These are phyloP conservation scores for Colletotrichum gloeosporioides DNA, from an alignment of 2,329 filamentous ascomycete genomes.

Conservation along the genomic window DNA sequence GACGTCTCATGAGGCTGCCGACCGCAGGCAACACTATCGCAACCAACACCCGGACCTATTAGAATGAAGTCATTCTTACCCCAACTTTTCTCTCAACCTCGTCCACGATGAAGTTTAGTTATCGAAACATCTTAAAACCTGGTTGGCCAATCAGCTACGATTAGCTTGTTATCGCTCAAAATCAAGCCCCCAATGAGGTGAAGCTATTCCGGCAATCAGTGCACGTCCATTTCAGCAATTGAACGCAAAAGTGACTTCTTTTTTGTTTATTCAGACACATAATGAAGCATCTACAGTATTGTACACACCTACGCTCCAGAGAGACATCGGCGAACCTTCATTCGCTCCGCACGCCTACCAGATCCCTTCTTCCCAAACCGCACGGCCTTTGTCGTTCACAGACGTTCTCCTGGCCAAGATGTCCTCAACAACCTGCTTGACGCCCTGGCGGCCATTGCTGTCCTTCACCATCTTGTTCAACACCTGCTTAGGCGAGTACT, in stretches of 20 bases:
- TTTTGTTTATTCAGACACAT: conserved; percentile 15
- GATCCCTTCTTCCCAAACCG: conserved; percentile 37
- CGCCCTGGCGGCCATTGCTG: conserved; percentile 70
- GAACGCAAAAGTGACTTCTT: background rate
- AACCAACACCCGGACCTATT: background rate
- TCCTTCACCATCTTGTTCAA: conserved; percentile 65
- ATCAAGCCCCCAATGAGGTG: background rate
- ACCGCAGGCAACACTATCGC: background rate
- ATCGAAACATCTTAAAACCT: background rate
- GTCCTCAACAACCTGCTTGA: conserved; percentile 71
- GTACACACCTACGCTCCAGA: conserved; percentile 10
- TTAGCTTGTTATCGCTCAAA: background rate
- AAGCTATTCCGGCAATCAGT: background rate
- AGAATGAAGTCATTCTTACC: conserved; percentile 11
- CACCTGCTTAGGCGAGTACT: conserved; percentile 60
- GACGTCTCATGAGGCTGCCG: background rate
- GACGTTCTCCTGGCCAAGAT: conserved; percentile 69
- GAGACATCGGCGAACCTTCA: background rate
- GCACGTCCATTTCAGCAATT: background rate
- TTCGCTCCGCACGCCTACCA: background rate
- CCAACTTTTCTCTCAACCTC: conserved; percentile 2
- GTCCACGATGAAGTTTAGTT: background rate
- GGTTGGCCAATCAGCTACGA: background rate
- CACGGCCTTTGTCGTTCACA: conserved; percentile 47
- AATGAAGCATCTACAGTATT: conserved; percentile 19